Base-by-base conservation (phyloP, 2,329 filamentous ascomycete species). In the Alternaria consortialis region DNA sequence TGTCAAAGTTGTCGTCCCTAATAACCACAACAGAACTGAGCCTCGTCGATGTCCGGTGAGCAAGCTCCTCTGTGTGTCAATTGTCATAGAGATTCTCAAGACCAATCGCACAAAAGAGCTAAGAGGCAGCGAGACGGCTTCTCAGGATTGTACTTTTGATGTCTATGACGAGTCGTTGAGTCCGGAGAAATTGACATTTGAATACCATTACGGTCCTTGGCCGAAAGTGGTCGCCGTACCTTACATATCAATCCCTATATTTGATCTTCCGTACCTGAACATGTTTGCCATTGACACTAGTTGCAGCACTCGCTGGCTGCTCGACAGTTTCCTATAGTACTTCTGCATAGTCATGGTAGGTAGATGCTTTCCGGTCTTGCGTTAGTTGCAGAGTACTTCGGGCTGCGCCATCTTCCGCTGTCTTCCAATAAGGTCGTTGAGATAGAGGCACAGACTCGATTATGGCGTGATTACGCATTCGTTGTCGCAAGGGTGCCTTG, bases 381-480 rank as follows among this genome's bases (percentile, higher is more conserved):
- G 20, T 37, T 39, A 59, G 32, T 34, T 39, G 56, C 29, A 42
- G 51, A 55, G 52, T 48, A 42, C 23, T 36, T 55, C 51, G 50
- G 42, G 56, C 36, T 55, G 50, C 56, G 51, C 52, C 56, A 55
- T 53, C 23, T 59, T 54, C 43, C 43, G 50, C 51, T 6, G 15
- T 42, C 56, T 55, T 40, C 56, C 29, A 47, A 23, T 27, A 47
- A 53, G 48, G 40, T 39, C 25, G 32, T 40, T 43, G 29, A 15
- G 13, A n/a, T 23, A 25, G 17, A 31, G 20, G 29, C 17, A 25
- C 34, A 27, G 42, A 37, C 31, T 37, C 36, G 29, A 15, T 11
- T 48, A 54, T 59, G 56, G 56, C 56, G 56, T 55, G 56, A 59
- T 40, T 31, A 32, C 36, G 52, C 56, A 54, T 59, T 39, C 52